These are phyloP conservation scores for Croton laevigatus DNA, from an alignment of 441 rosid species.

Conservation along the genomic window DNA sequence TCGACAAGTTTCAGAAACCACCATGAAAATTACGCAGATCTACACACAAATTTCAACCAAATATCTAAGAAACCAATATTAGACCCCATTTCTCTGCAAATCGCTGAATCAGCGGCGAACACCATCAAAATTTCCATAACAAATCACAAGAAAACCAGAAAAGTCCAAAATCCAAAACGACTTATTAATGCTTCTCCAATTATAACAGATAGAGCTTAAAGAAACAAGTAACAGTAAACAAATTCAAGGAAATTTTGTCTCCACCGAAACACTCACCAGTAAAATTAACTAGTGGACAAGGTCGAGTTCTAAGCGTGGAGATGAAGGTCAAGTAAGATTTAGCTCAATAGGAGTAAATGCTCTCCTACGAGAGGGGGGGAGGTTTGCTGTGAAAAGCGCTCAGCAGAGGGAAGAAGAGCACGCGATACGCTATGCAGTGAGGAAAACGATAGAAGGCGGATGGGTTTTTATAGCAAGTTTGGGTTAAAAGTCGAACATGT, in stretches of 20 bases:
- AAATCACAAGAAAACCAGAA: neutral
- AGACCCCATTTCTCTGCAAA: neutral
- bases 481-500: conserved; percentile 28
- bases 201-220: neutral
- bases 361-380: conserved; percentile 12
- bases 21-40: neutral
- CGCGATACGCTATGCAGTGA: neutral
- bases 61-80: neutral
- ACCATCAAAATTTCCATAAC: neutral
- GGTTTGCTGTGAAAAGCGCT: neutral
- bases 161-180: neutral
- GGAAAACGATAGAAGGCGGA: neutral
- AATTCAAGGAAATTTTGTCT: neutral
- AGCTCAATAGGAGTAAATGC: conserved; percentile 31
- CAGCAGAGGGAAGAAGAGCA: neutral
- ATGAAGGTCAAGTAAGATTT: neutral
- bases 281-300: neutral
- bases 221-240: neutral
- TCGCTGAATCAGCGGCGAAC: neutral
- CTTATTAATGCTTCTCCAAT: too few species aligned
- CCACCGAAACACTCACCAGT: conserved; percentile 32
- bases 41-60: neutral
- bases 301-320: neutral
- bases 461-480: conserved; percentile 4
- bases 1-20: too few species aligned